phyloP scores from a whole-genome alignment of 331 rosid species.

The Cydonia oblonga region DNA sequence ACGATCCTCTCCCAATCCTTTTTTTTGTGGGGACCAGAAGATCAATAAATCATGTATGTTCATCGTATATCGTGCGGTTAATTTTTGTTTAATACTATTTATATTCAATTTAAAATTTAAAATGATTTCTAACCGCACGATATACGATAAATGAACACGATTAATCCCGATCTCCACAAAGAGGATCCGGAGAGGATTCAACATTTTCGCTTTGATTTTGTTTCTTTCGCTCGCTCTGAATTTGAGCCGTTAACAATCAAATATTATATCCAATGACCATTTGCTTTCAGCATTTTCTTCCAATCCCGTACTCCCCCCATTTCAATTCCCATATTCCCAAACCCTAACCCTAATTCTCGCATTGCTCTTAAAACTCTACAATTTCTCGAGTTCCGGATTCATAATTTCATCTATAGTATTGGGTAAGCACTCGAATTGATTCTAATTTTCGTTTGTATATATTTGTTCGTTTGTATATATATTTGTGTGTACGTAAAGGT shows the following conservation, averaged over 20 bases:
- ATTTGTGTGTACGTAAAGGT: background rate
- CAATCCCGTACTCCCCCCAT: background rate
- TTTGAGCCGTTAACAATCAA: background rate
- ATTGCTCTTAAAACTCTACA: background rate
- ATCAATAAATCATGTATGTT: too few relatives aligned
- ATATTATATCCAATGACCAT: background rate
- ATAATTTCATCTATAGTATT: background rate
- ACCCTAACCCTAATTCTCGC: background rate
- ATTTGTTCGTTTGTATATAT: background rate
- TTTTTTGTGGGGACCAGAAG: too few relatives aligned
- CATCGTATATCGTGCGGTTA: too few relatives aligned
- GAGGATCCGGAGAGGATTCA: too few relatives aligned
- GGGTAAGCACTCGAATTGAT: background rate
- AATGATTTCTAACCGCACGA: too few relatives aligned
- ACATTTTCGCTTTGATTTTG: background rate
- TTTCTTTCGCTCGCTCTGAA: background rate
- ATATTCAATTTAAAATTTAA: too few relatives aligned
- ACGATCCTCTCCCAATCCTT: too few relatives aligned
- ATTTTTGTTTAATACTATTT: too few relatives aligned
- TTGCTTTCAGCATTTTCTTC: background rate
- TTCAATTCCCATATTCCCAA: background rate
- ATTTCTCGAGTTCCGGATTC: background rate
- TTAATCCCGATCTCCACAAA: too few relatives aligned
- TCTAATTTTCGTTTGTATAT: background rate
- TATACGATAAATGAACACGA: too few relatives aligned